Evolutionary conservation across 192 early-diverging fungal genomes (phyloP).

Genomic region (Umbelopsis sp.): DNA sequence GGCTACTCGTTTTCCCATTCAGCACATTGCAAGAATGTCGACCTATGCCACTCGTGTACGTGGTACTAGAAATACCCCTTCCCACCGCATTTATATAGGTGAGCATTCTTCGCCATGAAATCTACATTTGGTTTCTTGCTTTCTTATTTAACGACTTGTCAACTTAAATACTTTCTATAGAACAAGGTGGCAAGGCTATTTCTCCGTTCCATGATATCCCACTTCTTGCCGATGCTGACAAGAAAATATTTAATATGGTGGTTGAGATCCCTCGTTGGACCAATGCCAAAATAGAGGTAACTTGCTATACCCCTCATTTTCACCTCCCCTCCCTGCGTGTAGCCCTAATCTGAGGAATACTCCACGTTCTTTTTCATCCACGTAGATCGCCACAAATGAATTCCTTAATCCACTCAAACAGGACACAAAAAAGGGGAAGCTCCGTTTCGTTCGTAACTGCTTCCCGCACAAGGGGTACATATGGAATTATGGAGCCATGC

Average conservation of each 20-base stretch:
- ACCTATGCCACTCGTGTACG: constrained; percentile 7
- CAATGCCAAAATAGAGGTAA: constrained; percentile 95
- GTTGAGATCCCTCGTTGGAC: constrained; percentile 99
- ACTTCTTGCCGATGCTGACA: constrained; percentile 84
- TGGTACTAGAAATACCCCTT: constrained; percentile 14
- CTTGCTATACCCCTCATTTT: neutral
- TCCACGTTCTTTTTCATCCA: neutral
- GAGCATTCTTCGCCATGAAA: neutral
- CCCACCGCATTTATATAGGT: constrained; percentile 30
- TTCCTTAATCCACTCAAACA: constrained; percentile 98
- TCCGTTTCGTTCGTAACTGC: constrained; percentile 95
- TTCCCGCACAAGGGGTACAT: constrained; percentile 99
- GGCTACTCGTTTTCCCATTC: constrained; percentile 1
- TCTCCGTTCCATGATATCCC: constrained; percentile 99
- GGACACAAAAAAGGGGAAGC: constrained; percentile 97
- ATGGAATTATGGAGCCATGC: constrained; percentile 99
- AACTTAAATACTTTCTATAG: constrained; percentile 35
- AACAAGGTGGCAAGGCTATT: constrained; percentile 79
- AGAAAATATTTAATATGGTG: constrained; percentile 95
- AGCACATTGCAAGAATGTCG: constrained; percentile 14
- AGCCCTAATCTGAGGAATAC: neutral
- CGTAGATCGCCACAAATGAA: constrained; percentile 93
- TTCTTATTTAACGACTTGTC: neutral
- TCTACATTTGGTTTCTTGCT: neutral
- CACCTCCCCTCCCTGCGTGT: neutral